phyloP scores from a whole-genome alignment of 371 early-diverging fungal genomes.

The Mortierella sp. region DNA sequence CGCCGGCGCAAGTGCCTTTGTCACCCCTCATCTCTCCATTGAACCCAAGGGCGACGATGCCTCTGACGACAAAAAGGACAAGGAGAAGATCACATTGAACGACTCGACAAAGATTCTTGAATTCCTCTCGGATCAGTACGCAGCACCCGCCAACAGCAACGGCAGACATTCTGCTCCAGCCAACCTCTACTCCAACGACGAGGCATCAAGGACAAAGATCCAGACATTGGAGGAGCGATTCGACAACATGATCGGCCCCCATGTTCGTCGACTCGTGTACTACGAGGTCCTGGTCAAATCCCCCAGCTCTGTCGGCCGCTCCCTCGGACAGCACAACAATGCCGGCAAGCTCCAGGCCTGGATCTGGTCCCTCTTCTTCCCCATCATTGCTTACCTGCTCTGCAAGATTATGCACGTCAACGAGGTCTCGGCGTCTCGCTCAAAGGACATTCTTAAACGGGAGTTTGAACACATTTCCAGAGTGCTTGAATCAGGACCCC shows the following conservation, averaged over 20 bases:
- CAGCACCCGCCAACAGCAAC: constrained; percentile 21
- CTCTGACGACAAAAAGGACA: neutral
- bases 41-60: neutral
- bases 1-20: constrained; percentile 11
- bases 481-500: constrained; percentile 35
- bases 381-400: constrained; percentile 19
- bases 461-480: constrained; percentile 52
- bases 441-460: constrained; percentile 40
- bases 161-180: neutral
- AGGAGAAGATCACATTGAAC: constrained; percentile 19
- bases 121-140: constrained; percentile 37
- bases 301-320: constrained; percentile 30
- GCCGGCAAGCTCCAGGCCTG: constrained; percentile 36
- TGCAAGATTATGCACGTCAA: constrained; percentile 21
- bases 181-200: constrained; percentile 40
- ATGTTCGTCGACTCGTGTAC: constrained; percentile 37
- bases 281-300: constrained; percentile 32
- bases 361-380: constrained; percentile 37
- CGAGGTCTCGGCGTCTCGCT: constrained; percentile 25
- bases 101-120: constrained; percentile 42
- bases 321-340: constrained; percentile 36
- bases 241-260: constrained; percentile 37
- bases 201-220: constrained; percentile 42
- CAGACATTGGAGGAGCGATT: constrained; percentile 44
- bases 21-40: constrained; percentile 30